phyloP scores from a whole-genome alignment of 2,329 filamentous ascomycete genomes.

The Knoxdaviesia capensis region DNA sequence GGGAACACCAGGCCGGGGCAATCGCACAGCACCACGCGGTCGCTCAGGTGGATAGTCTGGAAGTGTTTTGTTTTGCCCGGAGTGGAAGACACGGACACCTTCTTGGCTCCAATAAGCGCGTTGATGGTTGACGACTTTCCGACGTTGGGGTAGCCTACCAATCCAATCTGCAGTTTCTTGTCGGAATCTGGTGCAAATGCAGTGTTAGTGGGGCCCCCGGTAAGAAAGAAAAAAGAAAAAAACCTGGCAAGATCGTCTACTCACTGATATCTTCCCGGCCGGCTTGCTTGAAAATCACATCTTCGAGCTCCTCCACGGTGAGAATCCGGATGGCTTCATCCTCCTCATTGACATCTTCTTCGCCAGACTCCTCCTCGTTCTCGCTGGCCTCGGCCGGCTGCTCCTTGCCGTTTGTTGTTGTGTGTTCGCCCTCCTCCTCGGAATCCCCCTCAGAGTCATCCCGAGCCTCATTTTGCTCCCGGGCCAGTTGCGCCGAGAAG shows the following conservation, averaged over 20 bases:
- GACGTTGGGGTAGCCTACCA: conserved; percentile 96
- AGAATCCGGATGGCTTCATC: conserved; percentile 55
- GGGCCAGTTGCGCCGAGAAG: conserved; percentile 85
- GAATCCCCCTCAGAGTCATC: conserved; percentile 26
- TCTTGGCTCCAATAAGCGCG: conserved; percentile 93
- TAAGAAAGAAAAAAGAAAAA: neutral
- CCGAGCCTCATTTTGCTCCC: conserved; percentile 61
- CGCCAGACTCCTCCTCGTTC: conserved; percentile 26
- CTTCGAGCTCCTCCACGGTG: conserved; percentile 81
- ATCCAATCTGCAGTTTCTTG: conserved; percentile 66
- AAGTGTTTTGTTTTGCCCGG: conserved; percentile 99
- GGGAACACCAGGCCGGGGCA: conserved; percentile 97
- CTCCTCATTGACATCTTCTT: conserved; percentile 11
- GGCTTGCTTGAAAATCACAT: conserved; percentile 61
- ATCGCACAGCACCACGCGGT: conserved; percentile 82
- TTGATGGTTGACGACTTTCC: conserved; percentile 99
- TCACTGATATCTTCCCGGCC: conserved; percentile 10
- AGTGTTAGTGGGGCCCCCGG: conserved; percentile 3
- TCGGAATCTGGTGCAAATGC: conserved; percentile 17
- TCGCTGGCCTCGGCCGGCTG: conserved; percentile 23
- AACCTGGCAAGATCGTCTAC: conserved; percentile 24
- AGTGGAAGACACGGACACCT: conserved; percentile 92
- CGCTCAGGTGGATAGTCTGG: conserved; percentile 88
- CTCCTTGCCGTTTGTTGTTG: conserved; percentile 17
- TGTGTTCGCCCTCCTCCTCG: conserved; percentile 20